phyloP scores from a whole-genome alignment of 2,329 filamentous ascomycete genomes.

The Monosporascus sp. region DNA sequence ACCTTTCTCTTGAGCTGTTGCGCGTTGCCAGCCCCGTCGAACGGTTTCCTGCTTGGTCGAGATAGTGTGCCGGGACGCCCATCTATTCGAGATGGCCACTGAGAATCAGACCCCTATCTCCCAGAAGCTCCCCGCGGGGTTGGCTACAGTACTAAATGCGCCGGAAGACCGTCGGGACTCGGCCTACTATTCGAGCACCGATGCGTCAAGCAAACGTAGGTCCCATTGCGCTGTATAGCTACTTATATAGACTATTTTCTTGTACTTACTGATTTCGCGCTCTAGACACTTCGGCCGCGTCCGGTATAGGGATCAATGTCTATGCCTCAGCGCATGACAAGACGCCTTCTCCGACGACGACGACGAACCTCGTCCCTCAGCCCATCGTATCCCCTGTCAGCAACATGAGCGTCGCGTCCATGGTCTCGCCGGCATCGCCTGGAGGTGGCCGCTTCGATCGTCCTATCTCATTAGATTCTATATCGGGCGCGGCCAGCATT shows the following conservation, averaged over 20 bases:
- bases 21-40: too few relatives aligned
- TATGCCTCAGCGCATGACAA: slow-evolving; percentile 54
- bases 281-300: slow-evolving; percentile 42
- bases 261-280: slow-evolving; percentile 14
- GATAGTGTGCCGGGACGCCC: neutral
- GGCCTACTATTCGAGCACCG: slow-evolving; percentile 45
- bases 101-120: slow-evolving; percentile 33
- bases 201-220: slow-evolving; percentile 48
- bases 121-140: slow-evolving; percentile 42
- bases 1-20: too few relatives aligned
- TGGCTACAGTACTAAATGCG: slow-evolving; percentile 47
- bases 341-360: slow-evolving; percentile 56
- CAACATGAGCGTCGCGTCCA: slow-evolving; percentile 62
- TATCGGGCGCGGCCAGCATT: slow-evolving; percentile 28
- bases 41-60: neutral
- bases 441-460: slow-evolving; percentile 40
- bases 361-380: slow-evolving; percentile 45
- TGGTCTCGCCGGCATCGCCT: slow-evolving; percentile 56
- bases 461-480: slow-evolving; percentile 36
- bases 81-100: slow-evolving; percentile 25
- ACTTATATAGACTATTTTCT: slow-evolving; percentile 3
- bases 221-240: slow-evolving; percentile 11
- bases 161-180: slow-evolving; percentile 48
- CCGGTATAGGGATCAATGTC: slow-evolving; percentile 35
- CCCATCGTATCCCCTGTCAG: slow-evolving; percentile 52